Evolutionary conservation across 352 stramenopile species (phyloP).

Genomic region (Pythium myriotylum): DNA sequence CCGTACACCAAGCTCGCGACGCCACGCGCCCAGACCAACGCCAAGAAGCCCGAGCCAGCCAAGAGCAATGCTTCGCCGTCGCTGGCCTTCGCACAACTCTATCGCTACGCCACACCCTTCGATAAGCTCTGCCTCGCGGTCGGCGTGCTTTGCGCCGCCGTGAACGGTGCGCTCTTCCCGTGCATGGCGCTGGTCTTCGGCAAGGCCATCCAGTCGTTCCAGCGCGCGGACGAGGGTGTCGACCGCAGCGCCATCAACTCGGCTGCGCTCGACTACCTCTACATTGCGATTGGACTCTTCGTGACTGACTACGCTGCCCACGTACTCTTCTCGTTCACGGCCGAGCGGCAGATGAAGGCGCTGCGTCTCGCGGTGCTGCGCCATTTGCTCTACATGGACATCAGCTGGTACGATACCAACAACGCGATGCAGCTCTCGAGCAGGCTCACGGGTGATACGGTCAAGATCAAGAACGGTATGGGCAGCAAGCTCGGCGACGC

Average conservation of each 20-base stretch:
- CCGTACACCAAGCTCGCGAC: no score
- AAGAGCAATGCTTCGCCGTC: no score
- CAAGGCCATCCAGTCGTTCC: slow-evolving; percentile 30
- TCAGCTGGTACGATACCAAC: no score
- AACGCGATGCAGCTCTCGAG: no score
- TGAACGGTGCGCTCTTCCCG: slow-evolving; percentile 34
- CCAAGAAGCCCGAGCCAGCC: no score
- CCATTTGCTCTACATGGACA: no score
- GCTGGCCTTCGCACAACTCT: slow-evolving; percentile 13
- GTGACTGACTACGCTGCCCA: slow-evolving; percentile 4
- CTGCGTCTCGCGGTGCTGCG: slow-evolving; percentile 12
- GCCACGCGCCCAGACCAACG: no score
- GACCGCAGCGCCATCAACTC: slow-evolving; percentile 28
- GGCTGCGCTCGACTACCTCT: slow-evolving; percentile 33
- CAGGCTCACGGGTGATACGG: no score
- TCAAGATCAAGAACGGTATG: no score
- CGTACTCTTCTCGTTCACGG: no score
- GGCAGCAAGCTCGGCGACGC: no score
- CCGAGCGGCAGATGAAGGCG: slow-evolving; percentile 14
- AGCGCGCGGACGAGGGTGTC: slow-evolving; percentile 1
- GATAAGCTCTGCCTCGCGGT: slow-evolving; percentile 27
- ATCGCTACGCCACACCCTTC: slow-evolving; percentile 23
- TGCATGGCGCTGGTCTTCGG: slow-evolving; percentile 41
- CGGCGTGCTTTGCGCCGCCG: slow-evolving; percentile 17
- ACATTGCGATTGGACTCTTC: no score